Percentiles rank a stretch among this genome's conserved stretches.
These are phyloP conservation scores for Physcia stellaris DNA, from an alignment of 495 filamentous ascomycete species.

Conservation along the genomic window DNA sequence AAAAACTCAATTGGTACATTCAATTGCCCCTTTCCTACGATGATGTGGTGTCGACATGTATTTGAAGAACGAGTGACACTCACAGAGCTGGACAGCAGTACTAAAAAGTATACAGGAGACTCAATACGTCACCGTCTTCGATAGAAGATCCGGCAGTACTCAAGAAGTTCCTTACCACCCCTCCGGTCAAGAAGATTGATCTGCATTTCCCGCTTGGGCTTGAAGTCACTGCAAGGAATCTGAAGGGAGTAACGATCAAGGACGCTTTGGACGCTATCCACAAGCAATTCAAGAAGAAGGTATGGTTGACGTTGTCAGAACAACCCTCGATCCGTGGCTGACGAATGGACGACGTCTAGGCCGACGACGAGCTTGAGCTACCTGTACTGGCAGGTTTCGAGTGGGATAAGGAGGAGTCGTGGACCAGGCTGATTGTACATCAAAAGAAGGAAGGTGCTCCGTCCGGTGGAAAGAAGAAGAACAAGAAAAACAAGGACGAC, in stretches of 20 bases:
- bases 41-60: no score
- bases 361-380: slow-evolving; percentile 73
- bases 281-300: slow-evolving; percentile 91
- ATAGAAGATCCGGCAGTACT: slow-evolving; percentile 72
- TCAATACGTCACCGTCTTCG: slow-evolving; percentile 67
- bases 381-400: slow-evolving; percentile 85
- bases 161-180: slow-evolving; percentile 63
- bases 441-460: slow-evolving; percentile 53
- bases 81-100: not conserved
- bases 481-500: slow-evolving; percentile 40
- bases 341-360: slow-evolving; percentile 31
- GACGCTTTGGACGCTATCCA: slow-evolving; percentile 87
- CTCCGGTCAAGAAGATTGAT: slow-evolving; percentile 86
- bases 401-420: slow-evolving; percentile 82
- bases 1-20: slow-evolving; percentile 80
- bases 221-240: slow-evolving; percentile 75
- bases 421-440: slow-evolving; percentile 65
- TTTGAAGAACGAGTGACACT: not conserved
- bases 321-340: slow-evolving; percentile 2
- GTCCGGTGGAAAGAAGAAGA: slow-evolving; percentile 44
- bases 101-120: slow-evolving; percentile 54
- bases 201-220: slow-evolving; percentile 77
- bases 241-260: slow-evolving; percentile 89
- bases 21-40: no score
- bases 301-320: slow-evolving; percentile 19